Evolutionary conservation across 2,329 filamentous ascomycete species (phyloP), one percentile per base, ranked within the genome.

Genomic region (Colletotrichum brevisporum): DNA sequence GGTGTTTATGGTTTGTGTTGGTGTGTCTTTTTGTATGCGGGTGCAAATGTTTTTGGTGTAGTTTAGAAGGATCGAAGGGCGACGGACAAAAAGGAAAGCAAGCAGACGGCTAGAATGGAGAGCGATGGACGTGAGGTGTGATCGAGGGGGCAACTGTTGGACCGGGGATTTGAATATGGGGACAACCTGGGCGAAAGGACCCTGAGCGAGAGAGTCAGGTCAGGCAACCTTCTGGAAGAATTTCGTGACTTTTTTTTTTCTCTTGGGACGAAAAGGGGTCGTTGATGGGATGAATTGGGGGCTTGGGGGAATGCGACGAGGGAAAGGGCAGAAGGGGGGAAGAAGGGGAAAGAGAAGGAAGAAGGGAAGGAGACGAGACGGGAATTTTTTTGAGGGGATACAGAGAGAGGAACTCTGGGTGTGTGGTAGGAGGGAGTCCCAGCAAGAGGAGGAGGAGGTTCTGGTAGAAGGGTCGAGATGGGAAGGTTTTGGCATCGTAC

Each of bases 101-200:
- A 73, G 72, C 72, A 75, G 73, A 73, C 69, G 73, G 72, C 59
- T 61, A 73, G 72, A 73, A 71, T 72, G 54, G 67, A 53, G 63
- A 53, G 60, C 61, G 57, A 70, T 45, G 61, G 56, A 64, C 45
- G 41, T 58, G 60, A 69, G 47, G 45, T 57, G 31, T 58, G 54
- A 54, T 68, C 43, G 47, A 36, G 54, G 59, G 45, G 64, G 36
- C 26, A 53, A 67, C 59, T 24, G 59, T 48, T 57, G 53, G 41
- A 57, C 53, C 60, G 59, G 51, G 54, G 58, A 68, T 50, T 51
- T 43, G 69, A 56, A 57, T 45, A 64, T 60, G 59, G 65, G 45
- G 50, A 39, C 57, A 56, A 58, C 13, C 53, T 55, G n/a, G 58
- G 58, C 58, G 54, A 21, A 45, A 43, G 50, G 63, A 66, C 66